These are phyloP conservation scores for Erodium maritimum DNA, from an alignment of 345 rosid species.

Conservation along the genomic window DNA sequence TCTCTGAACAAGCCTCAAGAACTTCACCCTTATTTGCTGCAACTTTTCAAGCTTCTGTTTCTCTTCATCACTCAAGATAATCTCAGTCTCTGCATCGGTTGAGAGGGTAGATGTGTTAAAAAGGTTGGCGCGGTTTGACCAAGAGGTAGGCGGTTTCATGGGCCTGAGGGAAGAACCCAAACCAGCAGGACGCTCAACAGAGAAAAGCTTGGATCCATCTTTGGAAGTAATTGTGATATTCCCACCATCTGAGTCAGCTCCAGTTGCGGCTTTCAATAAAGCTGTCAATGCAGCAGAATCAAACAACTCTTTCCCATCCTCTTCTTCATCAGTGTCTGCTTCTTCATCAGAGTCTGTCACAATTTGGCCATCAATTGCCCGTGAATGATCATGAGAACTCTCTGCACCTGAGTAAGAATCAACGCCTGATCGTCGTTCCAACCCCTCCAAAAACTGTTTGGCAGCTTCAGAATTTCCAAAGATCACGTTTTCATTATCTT, in stretches of 20 bases:
- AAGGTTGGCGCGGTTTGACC: conserved; percentile 43
- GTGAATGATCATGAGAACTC: conserved; percentile 41
- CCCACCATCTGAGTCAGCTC: conserved; percentile 51
- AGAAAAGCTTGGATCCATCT: conserved; percentile 85
- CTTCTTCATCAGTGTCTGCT: conserved; percentile 71
- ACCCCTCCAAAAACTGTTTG: conserved; percentile 66
- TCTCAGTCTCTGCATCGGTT: conserved; percentile 34
- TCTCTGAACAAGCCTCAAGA: conserved; percentile 75
- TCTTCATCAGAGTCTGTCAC: conserved; percentile 85
- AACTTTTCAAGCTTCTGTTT: conserved; percentile 66
- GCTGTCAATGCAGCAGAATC: conserved; percentile 91
- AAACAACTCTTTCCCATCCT: conserved; percentile 58
- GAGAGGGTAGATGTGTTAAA: conserved; percentile 31
- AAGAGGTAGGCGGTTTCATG: conserved; percentile 44
- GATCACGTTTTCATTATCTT: conserved; percentile 49
- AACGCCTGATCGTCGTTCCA: conserved; percentile 44
- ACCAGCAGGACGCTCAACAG: conserved; percentile 89
- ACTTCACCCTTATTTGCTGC: conserved; percentile 64
- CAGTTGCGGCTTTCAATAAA: conserved; percentile 80
- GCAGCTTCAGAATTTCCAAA: conserved; percentile 81
- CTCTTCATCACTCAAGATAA: conserved; percentile 73
- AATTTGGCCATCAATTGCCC: conserved; percentile 67
- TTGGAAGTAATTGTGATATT: conserved; percentile 55
- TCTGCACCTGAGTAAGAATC: conserved; percentile 47
- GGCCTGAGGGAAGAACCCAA: conserved; percentile 71